These are phyloP conservation scores for Saccharomyces jurei DNA, from an alignment of 805 yeast species.

Conservation along the genomic window DNA sequence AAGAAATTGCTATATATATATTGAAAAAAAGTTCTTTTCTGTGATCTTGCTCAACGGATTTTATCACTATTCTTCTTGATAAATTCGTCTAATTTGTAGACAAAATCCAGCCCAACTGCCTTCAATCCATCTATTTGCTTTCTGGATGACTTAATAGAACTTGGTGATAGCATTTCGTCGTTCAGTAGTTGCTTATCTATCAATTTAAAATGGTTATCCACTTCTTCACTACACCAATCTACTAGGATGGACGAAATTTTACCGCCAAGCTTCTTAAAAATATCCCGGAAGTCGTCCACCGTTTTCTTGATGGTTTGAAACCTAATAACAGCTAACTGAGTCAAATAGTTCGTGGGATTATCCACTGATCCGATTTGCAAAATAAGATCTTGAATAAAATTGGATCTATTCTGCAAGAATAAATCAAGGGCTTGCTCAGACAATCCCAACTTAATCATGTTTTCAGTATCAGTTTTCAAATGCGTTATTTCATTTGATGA, in stretches of 20 bases:
- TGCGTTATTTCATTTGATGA: constrained; percentile 23
- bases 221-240: constrained; percentile 68
- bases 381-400: constrained; percentile 40
- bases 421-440: constrained; percentile 42
- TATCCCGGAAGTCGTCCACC: constrained; percentile 42
- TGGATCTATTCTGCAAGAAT: constrained; percentile 41
- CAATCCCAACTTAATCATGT: constrained; percentile 35
- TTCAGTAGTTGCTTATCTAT: constrained; percentile 64
- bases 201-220: constrained; percentile 48
- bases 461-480: constrained; percentile 21
- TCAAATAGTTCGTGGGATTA: constrained; percentile 51
- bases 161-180: constrained; percentile 43
- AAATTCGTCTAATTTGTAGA: constrained; percentile 48
- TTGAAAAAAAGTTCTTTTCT: neutral
- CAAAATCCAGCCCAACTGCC: constrained; percentile 64
- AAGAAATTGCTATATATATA: neutral
- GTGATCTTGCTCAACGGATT: constrained; percentile 4
- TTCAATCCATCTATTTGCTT: constrained; percentile 58
- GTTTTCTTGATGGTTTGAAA: constrained; percentile 57
- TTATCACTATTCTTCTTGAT: constrained; percentile 17
- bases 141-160: constrained; percentile 48
- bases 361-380: constrained; percentile 39
- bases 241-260: constrained; percentile 50
- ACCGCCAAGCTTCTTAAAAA: constrained; percentile 35
- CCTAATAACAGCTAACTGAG: constrained; percentile 54